Base-by-base conservation (phyloP, 257 asterid genomes). In the Nicotiana obtusifolia region DNA sequence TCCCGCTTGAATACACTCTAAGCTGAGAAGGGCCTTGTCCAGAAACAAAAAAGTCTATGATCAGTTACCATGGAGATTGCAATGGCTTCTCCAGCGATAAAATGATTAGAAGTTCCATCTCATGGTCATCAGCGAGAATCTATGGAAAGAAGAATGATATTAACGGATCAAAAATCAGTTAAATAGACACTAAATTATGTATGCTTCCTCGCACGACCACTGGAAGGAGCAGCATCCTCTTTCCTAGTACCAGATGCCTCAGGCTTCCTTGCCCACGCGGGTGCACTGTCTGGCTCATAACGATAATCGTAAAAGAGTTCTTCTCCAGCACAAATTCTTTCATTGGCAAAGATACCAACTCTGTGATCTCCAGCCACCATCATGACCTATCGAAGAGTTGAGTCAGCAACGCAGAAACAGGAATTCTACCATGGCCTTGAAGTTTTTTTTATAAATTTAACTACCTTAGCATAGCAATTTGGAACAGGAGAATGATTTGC, bases 401-500 rank as follows among this genome's bases (percentile, higher is more conserved):
- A 28, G 49, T 64, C 62, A 80, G n/a, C 35, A 64, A 60, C 2
- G 61, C 47, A 60, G 16, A 64, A 80, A 35, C 26, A 4, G 30
- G 54, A 49, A 80, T 56, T 37, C 73, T 35, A 49, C 52, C 60
- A 67, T 41, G 57, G 52, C 77, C 73, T 44, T 11, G 33, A 28
- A 69, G 52, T n/a, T 26, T 16, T 37, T 65, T 16, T 64, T 49
- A 54, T 28, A 49, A 35, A 80, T 17, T 22, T 65, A 54, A 64
- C 30, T 59, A 92, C 98, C 95, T 96, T 94, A 17, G 99, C 98
- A 75, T 92, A 94, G 89, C 99, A 96, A 84, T 96, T 96, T 57
- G 99, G 98, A 80, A 88, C 91, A 33, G 97, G 98, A 76, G 99
- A 94, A 90, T 96, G 99, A 82, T 96, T 94, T n/a, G 98, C 98